These are phyloP conservation scores for Wickerhamiella dianesei DNA, from an alignment of 805 yeast genomes.

Conservation along the genomic window DNA sequence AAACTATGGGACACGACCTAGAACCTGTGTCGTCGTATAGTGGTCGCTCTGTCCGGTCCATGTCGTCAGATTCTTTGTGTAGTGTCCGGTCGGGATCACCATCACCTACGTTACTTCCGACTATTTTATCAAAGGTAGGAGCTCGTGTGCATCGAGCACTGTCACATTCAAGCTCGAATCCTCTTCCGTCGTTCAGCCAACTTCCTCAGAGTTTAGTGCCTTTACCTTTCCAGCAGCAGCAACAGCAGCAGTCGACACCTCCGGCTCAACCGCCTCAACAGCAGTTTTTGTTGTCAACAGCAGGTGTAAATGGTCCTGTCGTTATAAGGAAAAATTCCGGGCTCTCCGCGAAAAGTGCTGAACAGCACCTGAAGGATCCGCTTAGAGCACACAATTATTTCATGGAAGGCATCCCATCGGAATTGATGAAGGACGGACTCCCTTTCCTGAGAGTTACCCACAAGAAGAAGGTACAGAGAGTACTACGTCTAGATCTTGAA, in stretches of 20 bases:
- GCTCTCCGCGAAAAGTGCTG: not conserved
- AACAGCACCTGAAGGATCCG: not conserved
- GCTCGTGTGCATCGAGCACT: not conserved
- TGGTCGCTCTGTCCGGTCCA: not conserved
- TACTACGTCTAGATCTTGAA: conserved; percentile 42
- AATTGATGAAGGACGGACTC: conserved; percentile 32
- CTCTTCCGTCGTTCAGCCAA: not conserved
- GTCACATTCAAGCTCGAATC: not conserved
- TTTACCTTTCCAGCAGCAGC: not conserved
- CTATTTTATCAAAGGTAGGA: not conserved
- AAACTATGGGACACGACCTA: not conserved
- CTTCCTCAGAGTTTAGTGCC: not conserved
- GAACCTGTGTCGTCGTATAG: not conserved
- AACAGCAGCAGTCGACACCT: not conserved
- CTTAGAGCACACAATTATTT: not conserved
- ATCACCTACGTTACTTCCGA: not conserved
- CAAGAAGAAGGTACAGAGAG: conserved; percentile 47
- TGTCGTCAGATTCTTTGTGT: not conserved
- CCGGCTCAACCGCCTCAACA: not conserved
- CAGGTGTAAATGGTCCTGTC: not conserved
- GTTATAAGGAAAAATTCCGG: not conserved
- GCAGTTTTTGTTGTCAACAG: not conserved
- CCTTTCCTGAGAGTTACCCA: conserved; percentile 57
- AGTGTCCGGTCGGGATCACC: not conserved
- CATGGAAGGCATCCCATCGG: not conserved